Evolutionary conservation across 148 eudicot genomes (phyloP).

Genomic region (Diospyros lotus): DNA sequence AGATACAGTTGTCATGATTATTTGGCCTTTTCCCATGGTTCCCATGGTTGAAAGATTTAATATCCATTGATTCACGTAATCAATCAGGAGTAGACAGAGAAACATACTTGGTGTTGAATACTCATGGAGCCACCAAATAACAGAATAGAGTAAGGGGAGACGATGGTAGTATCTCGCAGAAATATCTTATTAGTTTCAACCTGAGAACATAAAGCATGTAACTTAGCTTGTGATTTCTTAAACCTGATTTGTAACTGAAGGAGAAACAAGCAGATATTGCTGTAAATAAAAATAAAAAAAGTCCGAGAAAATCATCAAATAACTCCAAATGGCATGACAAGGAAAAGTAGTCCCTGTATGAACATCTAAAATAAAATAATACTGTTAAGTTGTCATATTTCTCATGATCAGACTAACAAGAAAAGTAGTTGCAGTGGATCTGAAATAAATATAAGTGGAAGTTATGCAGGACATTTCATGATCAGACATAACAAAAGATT

Average conservation of each 20-base stretch:
- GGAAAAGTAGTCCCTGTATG: not conserved
- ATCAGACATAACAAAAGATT: no score
- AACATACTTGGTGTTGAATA: constrained; percentile 86
- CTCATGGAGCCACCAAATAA: constrained; percentile 89
- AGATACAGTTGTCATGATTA: not conserved
- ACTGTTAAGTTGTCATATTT: not conserved
- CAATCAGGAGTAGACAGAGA: not conserved
- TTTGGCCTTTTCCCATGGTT: constrained; percentile 8
- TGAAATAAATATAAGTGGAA: not conserved
- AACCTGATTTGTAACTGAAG: not conserved
- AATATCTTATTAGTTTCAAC: constrained; percentile 85
- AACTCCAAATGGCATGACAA: not conserved
- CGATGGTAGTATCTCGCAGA: constrained; percentile 85
- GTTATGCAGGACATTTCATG: not conserved
- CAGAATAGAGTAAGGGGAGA: constrained; percentile 90
- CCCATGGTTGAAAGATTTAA: not conserved
- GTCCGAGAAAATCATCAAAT: not conserved
- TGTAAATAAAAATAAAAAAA: not conserved
- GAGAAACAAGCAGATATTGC: not conserved
- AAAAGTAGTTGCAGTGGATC: not conserved
- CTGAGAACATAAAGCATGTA: constrained; percentile 30
- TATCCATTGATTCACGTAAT: not conserved
- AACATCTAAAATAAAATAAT: not conserved
- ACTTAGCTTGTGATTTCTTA: not conserved
- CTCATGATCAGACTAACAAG: not conserved